These are phyloP conservation scores for Meyerozyma smithsonii DNA, from an alignment of 1,139 yeast species.

Conservation along the genomic window DNA sequence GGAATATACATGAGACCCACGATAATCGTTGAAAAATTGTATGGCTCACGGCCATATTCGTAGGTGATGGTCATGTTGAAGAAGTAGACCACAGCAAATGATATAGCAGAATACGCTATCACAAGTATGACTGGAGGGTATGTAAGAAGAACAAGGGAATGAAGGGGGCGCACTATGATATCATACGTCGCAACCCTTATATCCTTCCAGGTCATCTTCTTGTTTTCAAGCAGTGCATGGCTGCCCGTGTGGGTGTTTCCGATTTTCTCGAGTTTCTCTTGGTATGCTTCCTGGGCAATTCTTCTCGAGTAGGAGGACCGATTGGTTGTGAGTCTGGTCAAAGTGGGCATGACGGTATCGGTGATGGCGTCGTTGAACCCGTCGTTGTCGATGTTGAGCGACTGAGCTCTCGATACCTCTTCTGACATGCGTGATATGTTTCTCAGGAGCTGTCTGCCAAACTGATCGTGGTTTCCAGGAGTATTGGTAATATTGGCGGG, in stretches of 20 bases:
- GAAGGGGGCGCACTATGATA: constrained; percentile 41
- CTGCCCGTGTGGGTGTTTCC: constrained; percentile 6
- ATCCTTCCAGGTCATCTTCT: constrained; percentile 14
- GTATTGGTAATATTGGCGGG: neutral
- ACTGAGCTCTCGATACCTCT: constrained; percentile 5
- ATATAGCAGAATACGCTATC: constrained; percentile 58
- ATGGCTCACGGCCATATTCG: constrained; percentile 60
- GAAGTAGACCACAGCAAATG: constrained; percentile 66
- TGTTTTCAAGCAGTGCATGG: neutral
- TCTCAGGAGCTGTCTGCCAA: neutral
- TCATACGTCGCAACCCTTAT: constrained; percentile 29
- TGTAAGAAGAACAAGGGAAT: constrained; percentile 48
- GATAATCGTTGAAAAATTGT: constrained; percentile 59
- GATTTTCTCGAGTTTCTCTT: constrained; percentile 19
- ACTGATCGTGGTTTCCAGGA: neutral
- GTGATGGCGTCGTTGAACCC: constrained; percentile 26
- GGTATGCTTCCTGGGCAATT: constrained; percentile 20
- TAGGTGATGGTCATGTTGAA: constrained; percentile 71
- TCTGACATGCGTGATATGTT: neutral
- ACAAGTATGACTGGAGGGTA: constrained; percentile 75
- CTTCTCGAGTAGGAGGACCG: constrained; percentile 29
- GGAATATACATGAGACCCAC: constrained; percentile 80
- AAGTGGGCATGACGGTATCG: constrained; percentile 37
- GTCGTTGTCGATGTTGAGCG: constrained; percentile 6
- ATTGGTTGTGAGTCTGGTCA: constrained; percentile 34